Evolutionary conservation across 305 asterid genomes (phyloP).

Genomic region (Rubia balearica): DNA sequence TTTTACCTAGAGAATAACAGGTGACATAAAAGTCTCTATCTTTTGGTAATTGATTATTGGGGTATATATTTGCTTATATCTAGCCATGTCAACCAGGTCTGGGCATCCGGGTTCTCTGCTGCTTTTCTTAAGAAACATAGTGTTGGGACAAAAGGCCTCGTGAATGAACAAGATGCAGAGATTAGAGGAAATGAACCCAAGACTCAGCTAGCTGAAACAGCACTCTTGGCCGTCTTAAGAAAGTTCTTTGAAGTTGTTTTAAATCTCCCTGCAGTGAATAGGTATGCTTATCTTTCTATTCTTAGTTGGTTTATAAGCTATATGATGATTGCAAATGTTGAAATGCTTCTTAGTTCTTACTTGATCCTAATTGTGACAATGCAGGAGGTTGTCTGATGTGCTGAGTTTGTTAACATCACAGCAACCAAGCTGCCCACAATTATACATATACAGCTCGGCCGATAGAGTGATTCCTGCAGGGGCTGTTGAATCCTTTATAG

Average conservation of each 20-base stretch:
- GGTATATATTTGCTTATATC: neutral
- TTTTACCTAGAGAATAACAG: neutral
- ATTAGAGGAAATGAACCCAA: slow-evolving; percentile 45
- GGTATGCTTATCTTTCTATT: slow-evolving; percentile 30
- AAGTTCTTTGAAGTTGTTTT: slow-evolving; percentile 70
- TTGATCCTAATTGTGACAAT: slow-evolving; percentile 11
- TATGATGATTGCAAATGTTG: neutral
- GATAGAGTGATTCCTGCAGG: slow-evolving; percentile 83
- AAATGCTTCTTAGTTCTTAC: neutral
- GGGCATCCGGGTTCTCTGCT: slow-evolving; percentile 90
- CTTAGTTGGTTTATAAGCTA: neutral
- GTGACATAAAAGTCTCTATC: neutral
- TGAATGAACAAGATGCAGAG: slow-evolving; percentile 24
- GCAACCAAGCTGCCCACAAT: slow-evolving; percentile 86
- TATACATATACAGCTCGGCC: slow-evolving; percentile 88
- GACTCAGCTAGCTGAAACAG: slow-evolving; percentile 61
- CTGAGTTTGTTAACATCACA: slow-evolving; percentile 45
- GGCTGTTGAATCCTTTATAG: slow-evolving; percentile 81
- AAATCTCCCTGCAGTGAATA: slow-evolving; percentile 63
- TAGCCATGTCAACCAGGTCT: slow-evolving; percentile 43
- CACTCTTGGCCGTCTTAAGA: slow-evolving; percentile 54
- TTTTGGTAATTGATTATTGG: neutral
- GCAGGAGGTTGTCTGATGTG: slow-evolving; percentile 83
- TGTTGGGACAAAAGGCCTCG: slow-evolving; percentile 60
- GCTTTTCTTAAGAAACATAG: slow-evolving; percentile 84